phyloP scores from a whole-genome alignment of 306 rosid species.

The Abrus pulchellus region DNA sequence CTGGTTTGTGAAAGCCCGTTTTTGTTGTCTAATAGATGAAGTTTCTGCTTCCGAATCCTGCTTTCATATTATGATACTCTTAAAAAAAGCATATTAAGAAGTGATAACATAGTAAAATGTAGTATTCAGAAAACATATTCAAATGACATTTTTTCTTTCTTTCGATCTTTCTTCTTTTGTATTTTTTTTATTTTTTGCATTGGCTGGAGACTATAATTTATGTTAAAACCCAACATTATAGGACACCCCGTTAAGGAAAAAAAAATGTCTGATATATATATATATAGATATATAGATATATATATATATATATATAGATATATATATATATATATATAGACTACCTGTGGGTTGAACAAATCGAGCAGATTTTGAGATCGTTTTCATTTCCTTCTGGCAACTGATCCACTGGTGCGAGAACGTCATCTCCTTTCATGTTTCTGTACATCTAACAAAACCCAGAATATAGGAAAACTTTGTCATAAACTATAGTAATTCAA shows the following conservation, averaged over 20 bases:
- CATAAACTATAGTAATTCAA: not conserved
- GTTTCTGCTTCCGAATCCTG: conserved; percentile 6
- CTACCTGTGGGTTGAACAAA: conserved; percentile 53
- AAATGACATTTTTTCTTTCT: not conserved
- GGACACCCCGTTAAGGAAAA: too few species aligned
- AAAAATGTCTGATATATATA: too few species aligned
- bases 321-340: not conserved
- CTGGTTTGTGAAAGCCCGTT: conserved; percentile 43
- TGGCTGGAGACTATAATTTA: not conserved
- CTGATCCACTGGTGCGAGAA: not conserved
- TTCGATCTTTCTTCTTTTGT: too few species aligned
- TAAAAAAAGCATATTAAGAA: not conserved
- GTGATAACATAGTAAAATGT: not conserved
- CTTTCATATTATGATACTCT: conserved; percentile 2
- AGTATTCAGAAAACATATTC: not conserved
- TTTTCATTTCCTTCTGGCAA: conserved; percentile 18
- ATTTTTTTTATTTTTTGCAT: too few species aligned
- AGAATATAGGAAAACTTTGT: not conserved
- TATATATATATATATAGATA: not conserved
- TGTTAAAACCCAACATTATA: not conserved
- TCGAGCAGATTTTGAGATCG: conserved; percentile 35
- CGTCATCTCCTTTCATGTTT: conserved; percentile 41
- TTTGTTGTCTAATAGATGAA: conserved; percentile 22
- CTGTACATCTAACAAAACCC: conserved; percentile 61
- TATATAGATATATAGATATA: not conserved